Evolutionary conservation across 108 stramenopile species (phyloP), one percentile per base, ranked within the genome.

Genomic region (Thalassiosira profunda): DNA sequence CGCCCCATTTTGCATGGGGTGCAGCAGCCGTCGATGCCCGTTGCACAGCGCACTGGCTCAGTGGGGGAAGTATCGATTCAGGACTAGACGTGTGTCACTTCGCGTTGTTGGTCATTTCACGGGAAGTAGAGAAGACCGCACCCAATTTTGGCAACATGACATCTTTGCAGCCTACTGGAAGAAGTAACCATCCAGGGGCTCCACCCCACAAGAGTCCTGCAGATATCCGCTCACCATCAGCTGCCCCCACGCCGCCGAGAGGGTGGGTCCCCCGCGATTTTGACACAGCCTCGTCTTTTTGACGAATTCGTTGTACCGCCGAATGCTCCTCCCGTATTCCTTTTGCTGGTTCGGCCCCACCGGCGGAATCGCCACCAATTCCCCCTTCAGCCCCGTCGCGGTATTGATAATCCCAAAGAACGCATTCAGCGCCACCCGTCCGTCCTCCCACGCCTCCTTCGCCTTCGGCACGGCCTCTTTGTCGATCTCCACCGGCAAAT

Each of bases 231-330:
- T 73, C 4, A 85, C 84, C 89, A 91, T 90, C 25, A 91, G 72
- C 52, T 86, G 81, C 5, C 93, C 93, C 93, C 93, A 94, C 8
- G 90, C 93, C 23, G 77, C 71, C 11, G 69, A 40, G 14, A 86
- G 38, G 2, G 81, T 60, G 4, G 85, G 85, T 5, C 85, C 85
- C 5, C 85, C 85, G n/a, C 93, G 70, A 74, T 94, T 94, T 55
- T 91, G 90, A 68, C 93, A 94, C 9, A 90, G 60, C 43, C 90
- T 91, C 36, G 85, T 88, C 77, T 94, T 94, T 47, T 94, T 94
- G 58, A 85, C 72, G 15, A 89, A 68, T 15, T 94, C 90, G 60
- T 87, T 72, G 67, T 88, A 94, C 17, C 84, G 70, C 23, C 85
- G 45, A 34, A 78, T 71, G 46, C 83, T 86, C 34, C 93, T 54